Percentiles rank a stretch among this genome's conserved stretches.
phyloP scores from a whole-genome alignment of 805 yeast genomes.

The Metahyphopichia silvanorum region DNA sequence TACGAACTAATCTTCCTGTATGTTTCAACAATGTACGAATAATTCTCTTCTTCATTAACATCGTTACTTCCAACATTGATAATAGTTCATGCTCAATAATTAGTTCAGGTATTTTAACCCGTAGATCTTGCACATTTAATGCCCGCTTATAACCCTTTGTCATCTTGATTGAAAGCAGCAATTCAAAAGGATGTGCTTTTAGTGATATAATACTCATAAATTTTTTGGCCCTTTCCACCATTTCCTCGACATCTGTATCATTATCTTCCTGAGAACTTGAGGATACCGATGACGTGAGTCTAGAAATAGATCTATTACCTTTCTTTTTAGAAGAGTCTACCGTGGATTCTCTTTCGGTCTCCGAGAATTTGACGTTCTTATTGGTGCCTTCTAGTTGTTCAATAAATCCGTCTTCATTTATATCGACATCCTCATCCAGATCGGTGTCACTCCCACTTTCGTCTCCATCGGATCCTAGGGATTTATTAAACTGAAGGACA shows the following conservation, averaged over 20 bases:
- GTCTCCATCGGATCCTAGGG: conserved; percentile 6
- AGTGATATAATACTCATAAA: conserved; percentile 67
- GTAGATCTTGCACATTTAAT: conserved; percentile 36
- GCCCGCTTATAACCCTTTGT: conserved; percentile 30
- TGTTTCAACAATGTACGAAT: conserved; percentile 32
- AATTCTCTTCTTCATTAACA: conserved; percentile 27
- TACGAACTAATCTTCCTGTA: conserved; percentile 30
- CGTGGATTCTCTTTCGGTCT: conserved; percentile 1
- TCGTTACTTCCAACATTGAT: conserved; percentile 34
- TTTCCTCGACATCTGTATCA: conserved; percentile 49
- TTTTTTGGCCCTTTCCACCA: conserved; percentile 73
- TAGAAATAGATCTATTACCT: not conserved
- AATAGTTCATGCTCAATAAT: conserved; percentile 24
- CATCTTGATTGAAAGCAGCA: conserved; percentile 34
- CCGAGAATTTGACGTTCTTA: conserved; percentile 4
- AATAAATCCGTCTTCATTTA: conserved; percentile 6
- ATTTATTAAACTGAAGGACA: conserved; percentile 1
- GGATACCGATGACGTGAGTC: not conserved
- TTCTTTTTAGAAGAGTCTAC: conserved; percentile 1
- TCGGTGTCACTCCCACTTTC: conserved; percentile 8
- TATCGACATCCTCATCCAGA: conserved; percentile 6
- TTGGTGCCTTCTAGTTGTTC: conserved; percentile 10
- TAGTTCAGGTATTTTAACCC: conserved; percentile 31
- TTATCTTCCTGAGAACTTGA: conserved; percentile 14
- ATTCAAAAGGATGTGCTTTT: conserved; percentile 23